Conservation (phyloP, 2,329 filamentous ascomycete genomes). For the Didymella sp. region DNA sequence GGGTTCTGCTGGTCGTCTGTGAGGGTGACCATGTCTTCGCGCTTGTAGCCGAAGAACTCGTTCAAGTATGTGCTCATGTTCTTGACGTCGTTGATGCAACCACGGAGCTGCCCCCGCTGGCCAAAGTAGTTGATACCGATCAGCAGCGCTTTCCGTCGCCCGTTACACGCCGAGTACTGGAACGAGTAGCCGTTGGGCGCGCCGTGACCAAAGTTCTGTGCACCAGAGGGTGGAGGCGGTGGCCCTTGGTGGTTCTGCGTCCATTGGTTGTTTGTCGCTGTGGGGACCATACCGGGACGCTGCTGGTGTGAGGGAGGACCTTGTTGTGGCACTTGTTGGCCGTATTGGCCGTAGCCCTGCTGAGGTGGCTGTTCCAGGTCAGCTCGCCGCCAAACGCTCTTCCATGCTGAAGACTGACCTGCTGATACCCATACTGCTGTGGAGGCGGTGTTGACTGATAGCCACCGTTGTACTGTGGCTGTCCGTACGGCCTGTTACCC, state of each 20-base stretch:
- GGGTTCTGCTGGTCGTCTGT: constrained; percentile 97
- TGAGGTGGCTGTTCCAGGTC: constrained; percentile 43
- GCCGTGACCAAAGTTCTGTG: constrained; percentile 66
- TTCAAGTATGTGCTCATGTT: constrained; percentile 95
- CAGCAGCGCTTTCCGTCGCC: constrained; percentile 83
- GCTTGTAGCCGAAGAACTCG: constrained; percentile 87
- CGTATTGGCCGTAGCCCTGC: constrained; percentile 41
- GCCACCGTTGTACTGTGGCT: constrained; percentile 50
- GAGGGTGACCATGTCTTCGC: constrained; percentile 95
- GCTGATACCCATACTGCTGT: constrained; percentile 54
- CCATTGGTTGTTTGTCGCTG: constrained; percentile 47
- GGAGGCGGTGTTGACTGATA: constrained; percentile 51
- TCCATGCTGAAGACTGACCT: constrained; percentile 37
- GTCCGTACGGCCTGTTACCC: constrained; percentile 42
- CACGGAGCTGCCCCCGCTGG: constrained; percentile 86
- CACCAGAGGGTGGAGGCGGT: constrained; percentile 68
- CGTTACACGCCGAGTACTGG: constrained; percentile 91
- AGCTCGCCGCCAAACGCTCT: constrained; percentile 16
- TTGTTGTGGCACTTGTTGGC: constrained; percentile 31
- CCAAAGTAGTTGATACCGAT: constrained; percentile 98
- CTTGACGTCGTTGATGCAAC: constrained; percentile 96
- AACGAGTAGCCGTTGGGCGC: constrained; percentile 83
- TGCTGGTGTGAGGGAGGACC: constrained; percentile 32
- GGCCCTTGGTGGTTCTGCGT: constrained; percentile 65
- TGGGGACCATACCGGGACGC: constrained; percentile 60